phyloP scores from a whole-genome alignment of 768 basidiomycete genomes.

The Xanthoconium purpureum region DNA sequence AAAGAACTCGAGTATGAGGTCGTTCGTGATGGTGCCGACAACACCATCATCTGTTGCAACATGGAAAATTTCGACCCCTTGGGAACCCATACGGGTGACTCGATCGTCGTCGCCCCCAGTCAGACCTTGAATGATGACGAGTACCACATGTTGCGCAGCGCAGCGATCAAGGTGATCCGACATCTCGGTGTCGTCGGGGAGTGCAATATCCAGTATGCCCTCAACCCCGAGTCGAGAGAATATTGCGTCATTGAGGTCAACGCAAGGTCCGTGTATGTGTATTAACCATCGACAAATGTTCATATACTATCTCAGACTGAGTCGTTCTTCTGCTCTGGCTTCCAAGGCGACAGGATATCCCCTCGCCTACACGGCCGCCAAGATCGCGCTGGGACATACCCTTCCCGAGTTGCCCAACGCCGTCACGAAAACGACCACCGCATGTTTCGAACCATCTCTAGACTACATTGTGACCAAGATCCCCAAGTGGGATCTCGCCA shows the following conservation, averaged over 20 bases:
- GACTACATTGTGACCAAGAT: constrained; percentile 99
- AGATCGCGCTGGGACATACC: constrained; percentile 96
- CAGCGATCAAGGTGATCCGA: constrained; percentile 93
- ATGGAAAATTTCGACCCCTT: constrained; percentile 99
- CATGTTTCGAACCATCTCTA: constrained; percentile 97
- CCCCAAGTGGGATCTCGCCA: constrained; percentile 98
- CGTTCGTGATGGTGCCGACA: constrained; percentile 96
- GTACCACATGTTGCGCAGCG: constrained; percentile 98
- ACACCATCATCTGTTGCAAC: constrained; percentile 99
- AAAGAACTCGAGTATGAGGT: constrained; percentile 99
- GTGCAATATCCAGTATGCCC: constrained; percentile 98
- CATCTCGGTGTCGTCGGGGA: constrained; percentile 91
- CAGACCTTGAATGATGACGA: constrained; percentile 97
- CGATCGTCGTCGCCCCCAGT: constrained; percentile 97
- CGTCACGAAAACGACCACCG: constrained; percentile 98
- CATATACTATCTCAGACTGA: constrained; percentile 42
- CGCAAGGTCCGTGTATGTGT: constrained; percentile 54
- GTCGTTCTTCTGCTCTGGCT: constrained; percentile 91
- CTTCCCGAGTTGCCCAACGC: constrained; percentile 98
- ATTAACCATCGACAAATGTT: background rate
- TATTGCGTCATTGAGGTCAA: constrained; percentile 99
- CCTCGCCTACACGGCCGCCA: constrained; percentile 97
- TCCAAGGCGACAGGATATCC: constrained; percentile 99
- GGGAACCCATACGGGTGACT: constrained; percentile 98
- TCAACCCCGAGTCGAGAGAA: constrained; percentile 88